Evolutionary conservation across 257 asterid species (phyloP).

Genomic region (Nicotiana sylvestris): DNA sequence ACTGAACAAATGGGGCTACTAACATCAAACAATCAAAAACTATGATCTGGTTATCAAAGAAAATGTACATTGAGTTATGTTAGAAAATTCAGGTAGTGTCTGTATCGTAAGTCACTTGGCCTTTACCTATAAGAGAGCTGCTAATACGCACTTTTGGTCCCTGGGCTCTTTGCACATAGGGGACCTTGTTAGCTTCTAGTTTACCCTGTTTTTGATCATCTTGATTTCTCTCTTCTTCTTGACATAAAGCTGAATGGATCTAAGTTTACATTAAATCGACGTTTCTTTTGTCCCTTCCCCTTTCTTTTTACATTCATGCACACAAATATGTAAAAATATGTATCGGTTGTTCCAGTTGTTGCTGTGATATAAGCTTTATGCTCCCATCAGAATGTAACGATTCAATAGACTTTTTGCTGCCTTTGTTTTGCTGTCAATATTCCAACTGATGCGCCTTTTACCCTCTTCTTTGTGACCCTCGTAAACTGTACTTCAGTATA

Average conservation of each 20-base stretch:
- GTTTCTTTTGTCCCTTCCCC: not conserved
- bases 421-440: not conserved
- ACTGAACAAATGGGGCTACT: slow-evolving; percentile 89
- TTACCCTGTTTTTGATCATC: not conserved
- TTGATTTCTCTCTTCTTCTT: not conserved
- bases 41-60: slow-evolving; percentile 10
- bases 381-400: no score
- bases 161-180: not conserved
- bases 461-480: not conserved
- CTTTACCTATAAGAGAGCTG: not conserved
- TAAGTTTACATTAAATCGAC: not conserved
- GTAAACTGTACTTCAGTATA: no score
- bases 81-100: not conserved
- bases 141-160: not conserved
- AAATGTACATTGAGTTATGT: not conserved
- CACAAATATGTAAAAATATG: not conserved
- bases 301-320: not conserved
- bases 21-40: slow-evolving; percentile 49
- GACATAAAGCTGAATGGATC: not conserved
- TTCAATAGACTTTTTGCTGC: not conserved
- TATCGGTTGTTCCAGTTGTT: no score
- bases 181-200: not conserved
- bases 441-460: not conserved
- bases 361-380: no score
- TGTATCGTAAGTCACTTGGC: not conserved